These are phyloP conservation scores for Daldinia grandis DNA, from an alignment of 495 filamentous ascomycete species.

Conservation along the genomic window DNA sequence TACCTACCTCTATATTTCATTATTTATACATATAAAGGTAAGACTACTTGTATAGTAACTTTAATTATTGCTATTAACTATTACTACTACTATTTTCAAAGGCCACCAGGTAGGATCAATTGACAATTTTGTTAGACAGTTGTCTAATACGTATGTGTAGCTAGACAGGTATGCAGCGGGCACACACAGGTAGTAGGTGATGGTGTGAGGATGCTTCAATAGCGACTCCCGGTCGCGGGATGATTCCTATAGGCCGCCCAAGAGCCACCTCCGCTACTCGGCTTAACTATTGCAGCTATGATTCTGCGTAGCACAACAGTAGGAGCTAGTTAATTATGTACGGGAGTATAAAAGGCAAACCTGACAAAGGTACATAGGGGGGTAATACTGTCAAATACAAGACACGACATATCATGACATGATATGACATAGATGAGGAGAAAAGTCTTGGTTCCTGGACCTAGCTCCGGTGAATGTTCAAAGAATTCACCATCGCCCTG, in stretches of 20 bases:
- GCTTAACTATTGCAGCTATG: slow-evolving; percentile 6
- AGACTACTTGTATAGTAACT: too few relatives aligned
- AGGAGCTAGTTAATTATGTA: slow-evolving; percentile 14
- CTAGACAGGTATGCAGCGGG: slow-evolving; percentile 4
- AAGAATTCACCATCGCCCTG: not conserved
- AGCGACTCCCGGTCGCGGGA: slow-evolving; percentile 17
- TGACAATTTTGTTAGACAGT: too few relatives aligned
- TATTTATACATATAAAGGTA: too few relatives aligned
- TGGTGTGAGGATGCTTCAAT: slow-evolving; percentile 17
- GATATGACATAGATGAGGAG: slow-evolving; percentile 1
- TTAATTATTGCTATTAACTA: too few relatives aligned
- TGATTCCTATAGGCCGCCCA: slow-evolving; percentile 28
- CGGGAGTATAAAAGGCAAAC: not conserved
- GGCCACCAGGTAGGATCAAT: too few relatives aligned
- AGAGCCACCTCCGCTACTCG: slow-evolving; percentile 20
- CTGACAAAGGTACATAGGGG: not conserved
- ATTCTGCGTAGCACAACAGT: slow-evolving; percentile 12
- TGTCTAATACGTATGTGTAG: too few relatives aligned
- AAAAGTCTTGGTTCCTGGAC: not conserved
- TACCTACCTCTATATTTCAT: not conserved
- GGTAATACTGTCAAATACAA: slow-evolving; percentile 5
- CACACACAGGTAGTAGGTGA: slow-evolving; percentile 2
- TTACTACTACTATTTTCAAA: too few relatives aligned
- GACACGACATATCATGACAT: slow-evolving; percentile 12
- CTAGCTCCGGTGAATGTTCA: not conserved